Conservation (phyloP, 2,329 filamentous ascomycete genomes). For the Paracoccidioides lutzii region DNA sequence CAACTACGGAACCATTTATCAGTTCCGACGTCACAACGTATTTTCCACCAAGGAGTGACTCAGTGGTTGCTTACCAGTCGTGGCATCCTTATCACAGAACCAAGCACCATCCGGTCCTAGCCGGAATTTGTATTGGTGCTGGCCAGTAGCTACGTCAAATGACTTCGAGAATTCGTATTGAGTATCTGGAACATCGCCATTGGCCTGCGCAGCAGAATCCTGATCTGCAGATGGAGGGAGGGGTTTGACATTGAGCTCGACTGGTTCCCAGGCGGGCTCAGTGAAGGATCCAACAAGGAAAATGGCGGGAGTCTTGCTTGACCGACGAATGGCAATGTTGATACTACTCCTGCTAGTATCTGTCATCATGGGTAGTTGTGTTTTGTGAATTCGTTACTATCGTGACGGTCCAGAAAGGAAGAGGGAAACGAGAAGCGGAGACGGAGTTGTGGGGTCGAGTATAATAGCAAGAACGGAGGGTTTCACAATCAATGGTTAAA, state of each 20-base stretch:
- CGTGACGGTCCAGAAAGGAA: slow-evolving; percentile 6
- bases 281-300: slow-evolving; percentile 19
- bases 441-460: background rate
- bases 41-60: background rate
- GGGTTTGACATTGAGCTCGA: slow-evolving; percentile 16
- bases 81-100: slow-evolving; percentile 18
- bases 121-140: slow-evolving; percentile 19
- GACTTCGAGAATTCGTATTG: slow-evolving; percentile 15
- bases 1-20: slow-evolving; percentile 8
- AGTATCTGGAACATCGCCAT: slow-evolving; percentile 11
- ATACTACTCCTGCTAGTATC: slow-evolving; percentile 13
- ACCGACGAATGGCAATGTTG: slow-evolving; percentile 18
- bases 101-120: slow-evolving; percentile 14
- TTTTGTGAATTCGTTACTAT: slow-evolving; percentile 11
- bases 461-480: background rate
- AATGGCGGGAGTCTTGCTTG: slow-evolving; percentile 15
- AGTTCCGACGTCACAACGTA: background rate
- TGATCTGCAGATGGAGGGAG: slow-evolving; percentile 1
- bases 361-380: slow-evolving; percentile 7
- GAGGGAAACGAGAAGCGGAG: background rate
- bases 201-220: slow-evolving; percentile 8
- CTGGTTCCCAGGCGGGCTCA: slow-evolving; percentile 18
- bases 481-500: background rate
- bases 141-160: slow-evolving; percentile 12
- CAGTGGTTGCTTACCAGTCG: slow-evolving; percentile 14